These are phyloP conservation scores for Kluyveromyces sp. DNA, from an alignment of 1,139 yeast genomes.

Conservation along the genomic window DNA sequence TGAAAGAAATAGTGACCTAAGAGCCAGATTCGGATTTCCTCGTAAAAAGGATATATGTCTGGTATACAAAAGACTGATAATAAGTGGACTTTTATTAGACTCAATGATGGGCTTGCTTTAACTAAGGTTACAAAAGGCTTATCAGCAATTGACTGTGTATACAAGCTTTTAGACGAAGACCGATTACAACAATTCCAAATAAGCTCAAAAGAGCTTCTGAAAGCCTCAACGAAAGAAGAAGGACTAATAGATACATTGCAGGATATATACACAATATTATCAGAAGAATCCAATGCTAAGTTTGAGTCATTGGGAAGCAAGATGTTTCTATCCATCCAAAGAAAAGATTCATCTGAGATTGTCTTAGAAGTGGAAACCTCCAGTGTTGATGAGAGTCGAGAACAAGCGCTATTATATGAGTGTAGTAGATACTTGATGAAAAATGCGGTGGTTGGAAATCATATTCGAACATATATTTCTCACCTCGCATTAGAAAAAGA, in stretches of 20 bases:
- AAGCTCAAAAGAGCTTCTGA: not conserved
- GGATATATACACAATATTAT: not conserved
- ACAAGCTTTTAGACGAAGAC: not conserved
- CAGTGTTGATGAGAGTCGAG: not conserved
- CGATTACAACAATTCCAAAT: not conserved
- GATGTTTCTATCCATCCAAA: not conserved
- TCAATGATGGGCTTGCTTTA: not conserved
- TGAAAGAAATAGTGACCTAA: too few relatives aligned
- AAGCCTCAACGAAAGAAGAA: not conserved
- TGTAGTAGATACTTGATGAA: not conserved
- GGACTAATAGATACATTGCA: not conserved
- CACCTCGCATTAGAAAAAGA: constrained; percentile 10
- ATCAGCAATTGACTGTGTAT: not conserved
- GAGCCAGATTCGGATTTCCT: too few relatives aligned
- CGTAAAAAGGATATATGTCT: too few relatives aligned
- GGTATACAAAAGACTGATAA: not conserved
- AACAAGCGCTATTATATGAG: not conserved
- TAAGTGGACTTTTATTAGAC: not conserved
- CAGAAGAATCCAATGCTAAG: not conserved
- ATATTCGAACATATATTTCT: not conserved
- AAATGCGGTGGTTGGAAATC: not conserved
- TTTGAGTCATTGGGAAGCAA: not conserved
- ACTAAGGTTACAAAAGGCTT: not conserved
- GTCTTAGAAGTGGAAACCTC: not conserved
- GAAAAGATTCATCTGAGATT: not conserved